phyloP scores from a whole-genome alignment of 2,329 filamentous ascomycete genomes.

The Chalara sp. region DNA sequence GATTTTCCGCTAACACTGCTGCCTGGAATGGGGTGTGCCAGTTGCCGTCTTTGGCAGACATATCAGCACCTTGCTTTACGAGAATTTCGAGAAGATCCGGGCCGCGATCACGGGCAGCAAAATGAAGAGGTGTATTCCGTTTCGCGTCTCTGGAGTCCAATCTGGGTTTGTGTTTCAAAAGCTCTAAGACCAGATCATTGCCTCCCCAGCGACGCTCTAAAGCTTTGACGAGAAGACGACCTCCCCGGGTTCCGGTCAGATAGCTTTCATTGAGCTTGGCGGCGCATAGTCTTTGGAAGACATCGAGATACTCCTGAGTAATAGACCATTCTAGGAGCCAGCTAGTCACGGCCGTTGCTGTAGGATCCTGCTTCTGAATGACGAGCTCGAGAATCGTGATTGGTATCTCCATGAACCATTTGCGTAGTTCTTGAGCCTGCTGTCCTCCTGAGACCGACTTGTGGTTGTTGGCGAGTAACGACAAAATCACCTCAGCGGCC shows the following conservation, averaged over 20 bases:
- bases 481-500: conserved; percentile 5
- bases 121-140: conserved; percentile 4
- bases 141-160: conserved; percentile 1
- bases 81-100: conserved; percentile 2
- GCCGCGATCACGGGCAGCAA: neutral
- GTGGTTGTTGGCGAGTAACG: conserved; percentile 4
- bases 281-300: conserved; percentile 3
- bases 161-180: conserved; percentile 4
- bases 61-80: conserved; percentile 3
- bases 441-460: conserved; percentile 3
- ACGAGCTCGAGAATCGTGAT: conserved; percentile 5
- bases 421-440: conserved; percentile 2
- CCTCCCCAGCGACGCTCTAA: neutral
- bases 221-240: conserved; percentile 4
- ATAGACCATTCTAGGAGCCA: conserved; percentile 3
- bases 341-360: conserved; percentile 3
- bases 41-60: neutral
- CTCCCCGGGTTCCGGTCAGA: conserved; percentile 2
- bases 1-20: neutral
- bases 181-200: conserved; percentile 2
- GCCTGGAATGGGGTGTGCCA: neutral
- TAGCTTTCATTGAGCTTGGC: conserved; percentile 6
- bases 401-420: conserved; percentile 4
- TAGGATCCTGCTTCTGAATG: conserved; percentile 4
- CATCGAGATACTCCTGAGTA: conserved; percentile 1